Evolutionary conservation across 148 eudicot species (phyloP), one percentile per base, ranked within the genome.

Genomic region (Diospyros lotus): DNA sequence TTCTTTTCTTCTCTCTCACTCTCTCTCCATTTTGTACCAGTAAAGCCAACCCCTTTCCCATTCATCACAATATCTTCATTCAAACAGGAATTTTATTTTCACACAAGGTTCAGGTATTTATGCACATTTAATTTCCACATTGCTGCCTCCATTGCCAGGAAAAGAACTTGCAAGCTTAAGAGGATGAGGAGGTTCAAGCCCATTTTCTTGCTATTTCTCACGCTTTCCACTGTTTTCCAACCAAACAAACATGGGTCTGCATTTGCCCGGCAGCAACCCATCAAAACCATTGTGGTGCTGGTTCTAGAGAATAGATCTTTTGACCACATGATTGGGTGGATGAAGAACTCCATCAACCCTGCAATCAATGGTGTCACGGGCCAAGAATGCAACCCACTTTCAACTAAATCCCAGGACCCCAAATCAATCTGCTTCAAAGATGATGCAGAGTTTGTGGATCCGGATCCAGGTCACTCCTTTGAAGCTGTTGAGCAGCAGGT

Each of bases 321-420:
- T 58, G 98, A 95, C 50, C 98, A 95, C 82, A 80, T 95, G 76
- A 75, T 95, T 38, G 98, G 98, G 6, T 95, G 98, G 98, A 95
- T 95, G 98, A 92, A 94, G 73, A 80, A 74, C 28, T 80, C 89
- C n/a, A 78, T 89, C 52, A 92, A 92, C 83, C 93, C 96, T 10
- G 43, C 58, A 15, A 87, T 95, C 75, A 62, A 95, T 75, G 98
- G 98, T 2, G 94, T 95, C 40, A 87, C 90, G 0, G 98, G 98
- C 1, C 5, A 68, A 15, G 94, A 95, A 76, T 95, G 97, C 83
- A 95, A 90, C 83, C 89, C 89, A 0, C 45, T 81, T 13, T 80
- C 93, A 17, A 90, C 94, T 41, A 76, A 80, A 2, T 50, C 69
- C 64, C 79, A 78, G 39, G 43, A 48, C 9, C 75, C 86, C 1